Evolutionary conservation across 176 grass and related monocot genomes (phyloP).

Genomic region (Raddia guianensis): DNA sequence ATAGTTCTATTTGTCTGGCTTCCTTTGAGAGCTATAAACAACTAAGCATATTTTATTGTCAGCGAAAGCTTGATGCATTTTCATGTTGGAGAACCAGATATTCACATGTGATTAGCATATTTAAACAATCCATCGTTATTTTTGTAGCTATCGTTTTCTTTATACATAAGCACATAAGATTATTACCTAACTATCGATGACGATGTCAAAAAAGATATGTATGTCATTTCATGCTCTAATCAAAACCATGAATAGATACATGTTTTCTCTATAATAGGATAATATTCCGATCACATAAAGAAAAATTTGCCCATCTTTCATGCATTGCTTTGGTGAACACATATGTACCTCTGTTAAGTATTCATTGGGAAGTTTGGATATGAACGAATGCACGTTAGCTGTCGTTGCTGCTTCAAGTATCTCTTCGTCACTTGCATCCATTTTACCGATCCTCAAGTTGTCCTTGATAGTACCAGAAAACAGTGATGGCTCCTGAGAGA

Average conservation of each 20-base stretch:
- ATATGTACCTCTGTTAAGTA: constrained; percentile 52
- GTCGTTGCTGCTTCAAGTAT: constrained; percentile 45
- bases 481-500: constrained; percentile 54
- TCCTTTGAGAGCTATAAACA: background rate
- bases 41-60: constrained; percentile 1
- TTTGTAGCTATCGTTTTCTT: background rate
- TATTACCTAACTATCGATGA: background rate
- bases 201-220: too few relatives aligned
- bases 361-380: constrained; percentile 51
- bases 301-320: background rate
- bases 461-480: constrained; percentile 61
- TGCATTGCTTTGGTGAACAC: constrained; percentile 17
- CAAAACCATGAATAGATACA: background rate
- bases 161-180: background rate
- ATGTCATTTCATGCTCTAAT: background rate
- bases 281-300: background rate
- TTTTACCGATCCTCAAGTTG: constrained; percentile 57
- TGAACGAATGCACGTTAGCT: constrained; percentile 58
- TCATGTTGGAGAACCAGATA: constrained; percentile 2
- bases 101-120: background rate
- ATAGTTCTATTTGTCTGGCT: constrained; percentile 2
- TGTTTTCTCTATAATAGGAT: background rate
- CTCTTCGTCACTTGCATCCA: constrained; percentile 53
- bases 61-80: constrained; percentile 11
- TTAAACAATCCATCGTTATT: background rate